Evolutionary conservation across 2,329 filamentous ascomycete species (phyloP), one percentile per base, ranked within the genome.

Genomic region (Fusarium tanahbumbuense): DNA sequence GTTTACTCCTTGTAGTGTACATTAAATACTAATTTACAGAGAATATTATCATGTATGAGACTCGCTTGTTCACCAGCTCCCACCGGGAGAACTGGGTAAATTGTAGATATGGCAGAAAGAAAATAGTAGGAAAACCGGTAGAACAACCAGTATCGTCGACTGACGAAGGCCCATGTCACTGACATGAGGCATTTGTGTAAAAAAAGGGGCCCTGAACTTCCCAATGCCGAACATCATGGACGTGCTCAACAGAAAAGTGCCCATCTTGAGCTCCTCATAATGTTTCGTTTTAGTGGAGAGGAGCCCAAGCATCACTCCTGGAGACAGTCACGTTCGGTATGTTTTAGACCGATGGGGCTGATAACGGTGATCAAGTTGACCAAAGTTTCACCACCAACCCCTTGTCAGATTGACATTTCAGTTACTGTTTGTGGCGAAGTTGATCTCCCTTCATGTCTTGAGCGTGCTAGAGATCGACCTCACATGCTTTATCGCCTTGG

Each of bases 391-490:
- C 30, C 37, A 37, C 28, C 25, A 60, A 25, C 45, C 45, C 46
- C 47, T 58, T 57, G 49, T 52, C 28, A 42, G 28, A 59, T 56
- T 37, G 32, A 41, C 34, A 15, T 57, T 27, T 58, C 42, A 60
- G 18, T 44, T 54, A 34, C 48, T 49, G 48, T 23, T 22, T 50
- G 16, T 46, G 16, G 49, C 20, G 28, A 49, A 44, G 20, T 11
- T 30, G 16, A 12, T 32, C 49, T 46, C 50, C 60, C 52, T 60
- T 76, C 62, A 75, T 6, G 60, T 66, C 60, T 75, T 75, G 52
- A 76, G 61, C 16, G 74, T 77, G 42, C 76, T 77, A 18, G 76
- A 78, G 18, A 78, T 70, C 20, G 77, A 77, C 45, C 76, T 71
- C 48, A 78, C 71, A 56, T 78, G 75, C 67, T 75, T 78, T 64